These are phyloP conservation scores for Trichoderma lentiforme DNA, from an alignment of 2,329 filamentous ascomycete species.

Conservation along the genomic window DNA sequence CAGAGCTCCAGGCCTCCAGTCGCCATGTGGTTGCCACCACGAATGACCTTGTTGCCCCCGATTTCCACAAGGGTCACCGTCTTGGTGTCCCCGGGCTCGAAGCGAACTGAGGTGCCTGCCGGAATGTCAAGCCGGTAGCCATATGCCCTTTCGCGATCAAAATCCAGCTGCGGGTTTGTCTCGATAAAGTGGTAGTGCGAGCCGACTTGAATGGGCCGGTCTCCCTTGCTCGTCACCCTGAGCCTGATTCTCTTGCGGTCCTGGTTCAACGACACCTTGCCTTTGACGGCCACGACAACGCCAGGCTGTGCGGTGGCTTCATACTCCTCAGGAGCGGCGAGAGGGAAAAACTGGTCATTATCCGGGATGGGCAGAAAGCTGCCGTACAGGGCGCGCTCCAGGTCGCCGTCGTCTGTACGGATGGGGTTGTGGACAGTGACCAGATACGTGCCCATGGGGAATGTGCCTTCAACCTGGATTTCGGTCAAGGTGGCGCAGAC, in stretches of 20 bases:
- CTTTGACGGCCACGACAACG: slow-evolving; percentile 70
- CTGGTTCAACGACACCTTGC: slow-evolving; percentile 66
- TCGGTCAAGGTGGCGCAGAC: slow-evolving; percentile 76
- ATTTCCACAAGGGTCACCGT: slow-evolving; percentile 90
- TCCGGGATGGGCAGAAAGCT: slow-evolving; percentile 82
- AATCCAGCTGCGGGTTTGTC: slow-evolving; percentile 84
- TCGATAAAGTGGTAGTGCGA: slow-evolving; percentile 97
- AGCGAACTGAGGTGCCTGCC: slow-evolving; percentile 86
- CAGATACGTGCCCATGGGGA: slow-evolving; percentile 84
- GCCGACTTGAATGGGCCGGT: slow-evolving; percentile 87
- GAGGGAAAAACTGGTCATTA: slow-evolving; percentile 59
- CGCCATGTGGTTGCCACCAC: slow-evolving; percentile 79
- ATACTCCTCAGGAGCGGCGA: slow-evolving; percentile 63
- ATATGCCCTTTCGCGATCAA: slow-evolving; percentile 79
- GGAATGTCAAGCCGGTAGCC: slow-evolving; percentile 86
- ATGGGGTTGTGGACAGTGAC: slow-evolving; percentile 93
- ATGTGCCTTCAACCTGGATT: slow-evolving; percentile 92
- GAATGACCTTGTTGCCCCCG: slow-evolving; percentile 73
- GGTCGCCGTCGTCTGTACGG: slow-evolving; percentile 77
- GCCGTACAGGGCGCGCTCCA: slow-evolving; percentile 84
- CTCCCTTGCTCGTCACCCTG: slow-evolving; percentile 79
- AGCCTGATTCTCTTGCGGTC: slow-evolving; percentile 70
- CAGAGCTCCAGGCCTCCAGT: slow-evolving; percentile 65
- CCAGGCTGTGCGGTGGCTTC: slow-evolving; percentile 69
- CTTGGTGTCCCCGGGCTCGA: slow-evolving; percentile 90